A percentile compares a stretch with the other conserved stretches of the same genome.
Evolutionary conservation across 2,329 filamentous ascomycete species (phyloP).

Genomic region (Penicillium sp.): DNA sequence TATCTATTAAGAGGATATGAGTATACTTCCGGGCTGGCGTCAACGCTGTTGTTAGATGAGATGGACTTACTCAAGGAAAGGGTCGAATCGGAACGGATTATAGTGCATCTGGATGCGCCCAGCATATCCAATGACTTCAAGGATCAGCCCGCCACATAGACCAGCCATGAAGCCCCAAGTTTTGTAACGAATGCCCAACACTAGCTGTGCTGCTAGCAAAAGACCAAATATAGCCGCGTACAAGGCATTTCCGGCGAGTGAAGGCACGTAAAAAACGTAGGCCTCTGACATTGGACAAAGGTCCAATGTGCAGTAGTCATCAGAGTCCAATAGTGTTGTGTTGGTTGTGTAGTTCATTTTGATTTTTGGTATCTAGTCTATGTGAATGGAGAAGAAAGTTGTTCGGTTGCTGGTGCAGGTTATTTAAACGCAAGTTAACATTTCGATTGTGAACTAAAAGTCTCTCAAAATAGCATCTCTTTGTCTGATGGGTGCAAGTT

Average conservation of each 20-base stretch:
- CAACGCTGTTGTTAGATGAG: not conserved
- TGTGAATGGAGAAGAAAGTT: not conserved
- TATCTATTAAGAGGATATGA: not conserved
- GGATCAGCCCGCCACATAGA: not conserved
- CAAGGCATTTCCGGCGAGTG: slow-evolving; percentile 14
- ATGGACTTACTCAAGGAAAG: slow-evolving; percentile 6
- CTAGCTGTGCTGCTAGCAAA: slow-evolving; percentile 6
- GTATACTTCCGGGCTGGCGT: not conserved
- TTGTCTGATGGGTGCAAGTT: not conserved
- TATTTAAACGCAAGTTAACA: not conserved
- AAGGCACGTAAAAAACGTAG: slow-evolving; percentile 13
- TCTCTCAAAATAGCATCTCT: not conserved
- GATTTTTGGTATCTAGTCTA: not conserved
- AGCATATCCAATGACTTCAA: slow-evolving; percentile 3
- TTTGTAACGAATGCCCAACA: slow-evolving; percentile 8
- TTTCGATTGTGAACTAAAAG: not conserved
- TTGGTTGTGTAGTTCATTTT: not conserved
- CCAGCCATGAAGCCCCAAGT: slow-evolving; percentile 12
- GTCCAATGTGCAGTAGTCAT: slow-evolving; percentile 12
- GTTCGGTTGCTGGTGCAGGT: not conserved
- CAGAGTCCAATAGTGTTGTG: not conserved
- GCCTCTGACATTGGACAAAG: slow-evolving; percentile 13
- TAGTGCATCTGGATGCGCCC: slow-evolving; percentile 4
- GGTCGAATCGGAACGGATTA: slow-evolving; percentile 1
- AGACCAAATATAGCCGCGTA: slow-evolving; percentile 13